A percentile compares a stretch with the other conserved stretches of the same genome.
These are phyloP conservation scores for Sarocladium oryzae DNA, from an alignment of 2,329 filamentous ascomycete genomes.

Conservation along the genomic window DNA sequence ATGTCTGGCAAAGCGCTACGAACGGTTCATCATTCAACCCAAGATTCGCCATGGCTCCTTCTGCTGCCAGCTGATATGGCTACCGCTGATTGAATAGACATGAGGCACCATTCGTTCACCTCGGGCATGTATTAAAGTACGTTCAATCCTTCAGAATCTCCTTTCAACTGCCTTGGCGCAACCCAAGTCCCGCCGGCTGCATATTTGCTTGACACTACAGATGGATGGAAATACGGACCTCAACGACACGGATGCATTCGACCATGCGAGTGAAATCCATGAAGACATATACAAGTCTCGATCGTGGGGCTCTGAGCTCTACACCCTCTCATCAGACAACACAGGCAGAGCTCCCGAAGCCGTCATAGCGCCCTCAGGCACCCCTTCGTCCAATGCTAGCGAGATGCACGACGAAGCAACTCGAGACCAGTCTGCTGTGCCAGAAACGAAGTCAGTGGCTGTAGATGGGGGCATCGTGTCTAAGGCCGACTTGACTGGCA, in stretches of 20 bases:
- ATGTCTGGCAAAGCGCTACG: no score
- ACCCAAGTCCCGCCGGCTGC: no score
- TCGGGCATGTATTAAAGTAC: neutral
- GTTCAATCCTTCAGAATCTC: neutral
- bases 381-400: neutral
- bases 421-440: neutral
- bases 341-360: neutral
- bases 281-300: neutral
- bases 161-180: no score
- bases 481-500: neutral
- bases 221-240: slow-evolving; percentile 1
- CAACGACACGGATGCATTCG: neutral
- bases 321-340: neutral
- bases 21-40: neutral
- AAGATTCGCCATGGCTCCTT: no score
- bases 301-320: neutral
- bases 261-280: neutral
- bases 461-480: neutral
- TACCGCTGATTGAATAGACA: no score
- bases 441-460: neutral
- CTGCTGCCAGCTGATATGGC: neutral
- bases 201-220: neutral
- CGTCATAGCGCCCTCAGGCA: neutral
- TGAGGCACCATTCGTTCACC: neutral
- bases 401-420: neutral